Conservation (phyloP, 805 yeast species). For the Wickerhamomyces tratensis region DNA sequence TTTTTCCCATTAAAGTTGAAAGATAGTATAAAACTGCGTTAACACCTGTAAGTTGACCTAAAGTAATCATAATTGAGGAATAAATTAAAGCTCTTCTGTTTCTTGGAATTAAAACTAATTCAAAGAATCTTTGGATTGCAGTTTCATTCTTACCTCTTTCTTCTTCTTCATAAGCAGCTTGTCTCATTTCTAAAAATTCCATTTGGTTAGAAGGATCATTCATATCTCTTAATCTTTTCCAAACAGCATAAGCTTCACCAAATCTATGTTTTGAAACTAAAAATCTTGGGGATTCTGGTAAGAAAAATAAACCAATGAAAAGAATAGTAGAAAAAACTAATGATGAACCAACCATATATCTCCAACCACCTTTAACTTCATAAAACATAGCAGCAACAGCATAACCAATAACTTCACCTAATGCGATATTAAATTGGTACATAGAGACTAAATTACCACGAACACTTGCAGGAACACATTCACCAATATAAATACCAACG, state of each 20-base stretch:
- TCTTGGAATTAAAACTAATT: constrained; percentile 45
- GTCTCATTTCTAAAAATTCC: constrained; percentile 50
- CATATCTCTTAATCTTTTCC: constrained; percentile 47
- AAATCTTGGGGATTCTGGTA: constrained; percentile 2
- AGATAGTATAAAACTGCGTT: constrained; percentile 59
- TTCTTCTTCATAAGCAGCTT: constrained; percentile 37
- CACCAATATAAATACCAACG: constrained; percentile 54
- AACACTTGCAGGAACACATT: constrained; percentile 45
- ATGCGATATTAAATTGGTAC: constrained; percentile 55
- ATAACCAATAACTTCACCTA: constrained; percentile 58
- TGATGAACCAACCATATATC: constrained; percentile 58
- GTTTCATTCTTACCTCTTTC: constrained; percentile 27
- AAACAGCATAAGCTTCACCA: constrained; percentile 44
- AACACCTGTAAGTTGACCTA: constrained; percentile 62
- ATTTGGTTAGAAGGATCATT: constrained; percentile 30
- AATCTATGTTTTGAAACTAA: constrained; percentile 38
- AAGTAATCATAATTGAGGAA: constrained; percentile 45
- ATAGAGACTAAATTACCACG: constrained; percentile 54
- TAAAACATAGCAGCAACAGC: constrained; percentile 56
- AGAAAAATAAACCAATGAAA: constrained; percentile 1
- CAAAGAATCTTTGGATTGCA: constrained; percentile 32
- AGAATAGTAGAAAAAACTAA: constrained; percentile 34
- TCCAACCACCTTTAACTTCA: constrained; percentile 49
- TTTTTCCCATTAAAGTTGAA: constrained; percentile 44
- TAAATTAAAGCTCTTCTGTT: constrained; percentile 53